phyloP scores from a whole-genome alignment of 176 grass and related monocot genomes.

The Bolboschoenus planiculmis region DNA sequence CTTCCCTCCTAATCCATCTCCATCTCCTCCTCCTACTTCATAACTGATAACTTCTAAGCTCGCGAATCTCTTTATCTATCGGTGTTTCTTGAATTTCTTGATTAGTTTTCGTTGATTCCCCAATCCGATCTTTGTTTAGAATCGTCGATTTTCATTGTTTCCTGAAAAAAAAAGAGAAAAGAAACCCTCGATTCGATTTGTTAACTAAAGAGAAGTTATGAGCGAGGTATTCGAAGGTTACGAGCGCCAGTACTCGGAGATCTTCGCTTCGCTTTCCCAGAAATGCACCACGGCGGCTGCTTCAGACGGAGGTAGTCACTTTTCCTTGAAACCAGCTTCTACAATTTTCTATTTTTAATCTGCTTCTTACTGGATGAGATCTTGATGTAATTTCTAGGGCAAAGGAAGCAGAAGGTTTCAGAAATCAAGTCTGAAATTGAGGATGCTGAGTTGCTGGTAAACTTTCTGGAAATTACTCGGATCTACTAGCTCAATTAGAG shows the following conservation, averaged over 20 bases:
- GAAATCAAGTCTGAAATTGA: constrained; percentile 72
- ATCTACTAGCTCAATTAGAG: not conserved
- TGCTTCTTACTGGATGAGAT: not conserved
- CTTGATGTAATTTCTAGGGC: constrained; percentile 36
- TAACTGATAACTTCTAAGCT: not conserved
- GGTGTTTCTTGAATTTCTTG: not conserved
- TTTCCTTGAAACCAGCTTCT: not conserved
- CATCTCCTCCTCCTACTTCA: not conserved
- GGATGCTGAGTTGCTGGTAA: constrained; percentile 86
- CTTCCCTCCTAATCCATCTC: not conserved
- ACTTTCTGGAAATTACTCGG: not conserved
- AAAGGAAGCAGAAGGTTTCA: constrained; percentile 74
- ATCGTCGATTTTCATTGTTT: not conserved
- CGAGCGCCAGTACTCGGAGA: constrained; percentile 91
- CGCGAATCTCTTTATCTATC: not conserved
- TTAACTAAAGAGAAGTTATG: constrained; percentile 31
- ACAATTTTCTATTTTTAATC: constrained; percentile 26
- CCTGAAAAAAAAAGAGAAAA: not conserved
- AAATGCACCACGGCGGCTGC: constrained; percentile 63
- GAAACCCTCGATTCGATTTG: not conserved
- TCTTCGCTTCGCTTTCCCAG: constrained; percentile 58
- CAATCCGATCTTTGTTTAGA: not conserved
- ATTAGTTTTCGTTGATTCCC: not conserved
- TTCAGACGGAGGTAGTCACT: constrained; percentile 49
- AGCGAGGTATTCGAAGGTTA: constrained; percentile 93